Evolutionary conservation across 192 early-diverging fungal genomes (phyloP).

Genomic region (Hyaloraphidium curvatum): DNA sequence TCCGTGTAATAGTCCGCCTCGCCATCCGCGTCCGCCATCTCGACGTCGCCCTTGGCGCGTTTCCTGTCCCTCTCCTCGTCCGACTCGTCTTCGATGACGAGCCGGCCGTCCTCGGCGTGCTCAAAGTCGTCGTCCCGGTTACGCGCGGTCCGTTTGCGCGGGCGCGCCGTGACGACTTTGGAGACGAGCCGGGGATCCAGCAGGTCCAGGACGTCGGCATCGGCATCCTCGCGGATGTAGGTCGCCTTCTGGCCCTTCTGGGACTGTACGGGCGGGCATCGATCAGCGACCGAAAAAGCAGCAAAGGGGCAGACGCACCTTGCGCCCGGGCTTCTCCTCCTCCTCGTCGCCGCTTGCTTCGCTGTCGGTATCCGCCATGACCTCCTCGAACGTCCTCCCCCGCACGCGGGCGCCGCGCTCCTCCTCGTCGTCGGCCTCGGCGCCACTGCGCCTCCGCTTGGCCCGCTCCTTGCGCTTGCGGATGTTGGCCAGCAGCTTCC

Average conservation of each 20-base stretch:
- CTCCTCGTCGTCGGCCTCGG: conserved; percentile 18
- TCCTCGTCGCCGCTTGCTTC: conserved; percentile 25
- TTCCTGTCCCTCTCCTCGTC: no score
- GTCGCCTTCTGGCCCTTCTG: neutral
- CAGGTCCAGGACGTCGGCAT: conserved; percentile 45
- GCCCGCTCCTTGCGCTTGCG: conserved; percentile 67
- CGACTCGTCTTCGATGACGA: conserved; percentile 52
- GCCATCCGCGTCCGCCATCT: conserved; percentile 15
- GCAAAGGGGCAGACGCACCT: conserved; percentile 10
- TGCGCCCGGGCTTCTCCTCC: conserved; percentile 25
- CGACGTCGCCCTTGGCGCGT: conserved; percentile 13
- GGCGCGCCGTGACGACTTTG: conserved; percentile 14
- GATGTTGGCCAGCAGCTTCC: conserved; percentile 80
- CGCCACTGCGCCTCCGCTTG: conserved; percentile 47
- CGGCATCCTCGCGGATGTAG: neutral
- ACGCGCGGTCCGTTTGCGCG: neutral
- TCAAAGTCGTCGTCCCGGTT: conserved; percentile 27
- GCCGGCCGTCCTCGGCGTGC: conserved; percentile 49
- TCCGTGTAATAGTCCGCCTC: conserved; percentile 73
- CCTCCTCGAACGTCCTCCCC: conserved; percentile 61
- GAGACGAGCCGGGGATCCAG: conserved; percentile 64
- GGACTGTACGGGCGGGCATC: neutral
- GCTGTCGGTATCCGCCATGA: conserved; percentile 80
- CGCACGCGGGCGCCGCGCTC: conserved; percentile 11
- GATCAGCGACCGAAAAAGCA: neutral